phyloP scores from a whole-genome alignment of 1,139 yeast species.

The Debaryomyces sp. region DNA sequence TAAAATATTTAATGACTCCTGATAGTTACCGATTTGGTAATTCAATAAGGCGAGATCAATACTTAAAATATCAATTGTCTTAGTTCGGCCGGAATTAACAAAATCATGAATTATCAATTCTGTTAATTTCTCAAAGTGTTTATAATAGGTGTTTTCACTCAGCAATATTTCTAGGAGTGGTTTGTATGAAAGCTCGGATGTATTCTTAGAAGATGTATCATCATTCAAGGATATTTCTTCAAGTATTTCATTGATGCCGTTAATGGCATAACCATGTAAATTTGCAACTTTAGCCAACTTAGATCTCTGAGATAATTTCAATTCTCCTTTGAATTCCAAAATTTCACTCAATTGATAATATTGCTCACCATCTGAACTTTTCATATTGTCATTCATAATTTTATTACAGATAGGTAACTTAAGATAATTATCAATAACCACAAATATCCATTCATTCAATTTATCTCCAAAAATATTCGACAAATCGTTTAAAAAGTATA shows the following conservation, averaged over 20 bases:
- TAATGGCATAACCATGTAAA: slow-evolving; percentile 34
- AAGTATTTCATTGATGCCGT: slow-evolving; percentile 24
- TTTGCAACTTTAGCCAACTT: slow-evolving; percentile 41
- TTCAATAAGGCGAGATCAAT: slow-evolving; percentile 80
- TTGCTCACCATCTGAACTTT: slow-evolving; percentile 14
- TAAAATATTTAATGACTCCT: slow-evolving; percentile 62
- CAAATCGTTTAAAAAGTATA: slow-evolving; percentile 43
- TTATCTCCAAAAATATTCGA: slow-evolving; percentile 20
- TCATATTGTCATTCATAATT: slow-evolving; percentile 19
- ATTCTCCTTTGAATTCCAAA: slow-evolving; percentile 49
- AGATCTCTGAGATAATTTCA: slow-evolving; percentile 47
- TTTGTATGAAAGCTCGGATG: slow-evolving; percentile 13
- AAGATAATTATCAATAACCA: slow-evolving; percentile 34
- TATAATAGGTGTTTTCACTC: slow-evolving; percentile 21
- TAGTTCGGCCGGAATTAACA: slow-evolving; percentile 50
- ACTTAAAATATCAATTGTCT: slow-evolving; percentile 73
- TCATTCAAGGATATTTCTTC: slow-evolving; percentile 25
- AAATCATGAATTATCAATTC: slow-evolving; percentile 48
- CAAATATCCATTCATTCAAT: slow-evolving; percentile 33
- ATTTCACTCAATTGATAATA: slow-evolving; percentile 29
- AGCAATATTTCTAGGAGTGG: slow-evolving; percentile 19
- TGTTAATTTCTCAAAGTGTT: slow-evolving; percentile 40
- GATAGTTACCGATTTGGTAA: slow-evolving; percentile 58
- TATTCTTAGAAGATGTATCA: slow-evolving; percentile 6
- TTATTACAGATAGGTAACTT: slow-evolving; percentile 28